These are phyloP conservation scores for Candida morakotiae DNA, from an alignment of 805 yeast genomes.

Conservation along the genomic window DNA sequence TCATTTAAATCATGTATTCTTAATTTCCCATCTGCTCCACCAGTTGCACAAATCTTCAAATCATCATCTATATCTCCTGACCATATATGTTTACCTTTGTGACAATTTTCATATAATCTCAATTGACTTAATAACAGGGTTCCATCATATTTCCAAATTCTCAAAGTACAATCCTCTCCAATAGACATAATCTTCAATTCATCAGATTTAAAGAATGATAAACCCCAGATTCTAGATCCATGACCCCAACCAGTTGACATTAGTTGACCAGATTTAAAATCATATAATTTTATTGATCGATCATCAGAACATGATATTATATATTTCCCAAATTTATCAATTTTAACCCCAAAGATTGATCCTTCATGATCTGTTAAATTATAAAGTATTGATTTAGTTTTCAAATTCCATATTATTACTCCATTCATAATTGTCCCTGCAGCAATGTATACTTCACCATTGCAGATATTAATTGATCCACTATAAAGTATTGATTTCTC, in stretches of 20 bases:
- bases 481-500: conserved; percentile 86
- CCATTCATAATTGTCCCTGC: conserved; percentile 96
- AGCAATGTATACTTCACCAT: conserved; percentile 49
- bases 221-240: conserved; percentile 87
- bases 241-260: conserved; percentile 95
- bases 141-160: conserved; percentile 61
- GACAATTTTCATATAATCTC: conserved; percentile 57
- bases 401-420: conserved; percentile 70
- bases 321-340: conserved; percentile 51
- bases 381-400: conserved; percentile 40
- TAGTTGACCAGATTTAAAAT: conserved; percentile 50
- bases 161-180: conserved; percentile 79
- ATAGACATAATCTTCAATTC: conserved; percentile 53
- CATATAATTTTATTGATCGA: conserved; percentile 79
- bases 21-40: conserved; percentile 91
- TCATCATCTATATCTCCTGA: conserved; percentile 55
- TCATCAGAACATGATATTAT: conserved; percentile 91
- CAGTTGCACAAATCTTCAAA: conserved; percentile 60
- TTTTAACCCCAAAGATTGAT: conserved; percentile 76
- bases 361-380: conserved; percentile 80
- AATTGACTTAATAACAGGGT: conserved; percentile 33
- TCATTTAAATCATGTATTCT: conserved; percentile 52
- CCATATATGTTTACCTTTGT: conserved; percentile 88
- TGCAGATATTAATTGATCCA: conserved; percentile 60
- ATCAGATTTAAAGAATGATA: conserved; percentile 46